phyloP scores from a whole-genome alignment of 306 rosid genomes.

The Dryas octopetala region DNA sequence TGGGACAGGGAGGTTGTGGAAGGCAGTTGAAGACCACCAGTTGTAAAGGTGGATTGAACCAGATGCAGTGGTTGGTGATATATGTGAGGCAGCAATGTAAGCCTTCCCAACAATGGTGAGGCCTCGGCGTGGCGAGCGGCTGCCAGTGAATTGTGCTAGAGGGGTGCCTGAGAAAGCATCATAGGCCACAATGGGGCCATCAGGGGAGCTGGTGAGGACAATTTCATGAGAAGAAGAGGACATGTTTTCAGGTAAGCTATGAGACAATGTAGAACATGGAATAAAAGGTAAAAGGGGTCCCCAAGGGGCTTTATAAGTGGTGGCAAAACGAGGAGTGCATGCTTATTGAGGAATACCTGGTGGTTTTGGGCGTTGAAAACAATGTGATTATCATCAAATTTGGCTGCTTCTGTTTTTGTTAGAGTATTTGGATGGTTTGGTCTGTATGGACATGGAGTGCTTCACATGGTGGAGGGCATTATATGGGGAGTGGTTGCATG shows the following conservation, averaged over 20 bases:
- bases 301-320: neutral
- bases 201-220: conserved; percentile 61
- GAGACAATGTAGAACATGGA: conserved; percentile 1
- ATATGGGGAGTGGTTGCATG: no score
- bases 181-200: conserved; percentile 55
- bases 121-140: conserved; percentile 54
- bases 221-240: conserved; percentile 43
- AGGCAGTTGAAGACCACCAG: conserved; percentile 51
- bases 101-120: conserved; percentile 36
- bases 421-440: neutral
- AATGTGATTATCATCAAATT: conserved; percentile 25
- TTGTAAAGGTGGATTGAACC: conserved; percentile 68
- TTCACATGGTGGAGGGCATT: neutral
- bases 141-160: conserved; percentile 38
- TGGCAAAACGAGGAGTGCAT: conserved; percentile 27
- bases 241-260: conserved; percentile 30
- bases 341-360: neutral
- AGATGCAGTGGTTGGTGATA: conserved; percentile 46
- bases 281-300: neutral
- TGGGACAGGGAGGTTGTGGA: conserved; percentile 44
- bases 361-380: conserved; percentile 42
- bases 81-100: conserved; percentile 52
- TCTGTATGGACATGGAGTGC: neutral
- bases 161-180: conserved; percentile 42
- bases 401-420: conserved; percentile 29